Conservation (phyloP, 306 rosid species). For the Carpinus fangiana region DNA sequence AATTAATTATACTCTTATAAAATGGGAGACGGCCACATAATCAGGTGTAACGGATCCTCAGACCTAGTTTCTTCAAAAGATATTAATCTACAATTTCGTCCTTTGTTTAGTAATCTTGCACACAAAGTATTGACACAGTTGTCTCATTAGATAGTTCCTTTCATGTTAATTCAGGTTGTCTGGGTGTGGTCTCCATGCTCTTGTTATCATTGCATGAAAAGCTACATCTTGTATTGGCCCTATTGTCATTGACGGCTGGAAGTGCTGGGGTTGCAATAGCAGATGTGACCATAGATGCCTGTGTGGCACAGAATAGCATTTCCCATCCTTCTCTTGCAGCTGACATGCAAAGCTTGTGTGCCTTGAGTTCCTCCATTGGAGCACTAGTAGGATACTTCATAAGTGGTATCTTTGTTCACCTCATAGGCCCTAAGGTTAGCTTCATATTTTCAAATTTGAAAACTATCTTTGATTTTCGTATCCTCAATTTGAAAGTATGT, state of each 20-base stretch:
- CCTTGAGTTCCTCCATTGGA: conserved; percentile 81
- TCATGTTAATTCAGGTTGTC: conserved; percentile 47
- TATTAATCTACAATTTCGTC: neutral
- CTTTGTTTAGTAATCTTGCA: neutral
- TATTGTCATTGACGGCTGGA: conserved; percentile 66
- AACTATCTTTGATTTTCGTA: conserved; percentile 11
- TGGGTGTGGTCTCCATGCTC: conserved; percentile 71
- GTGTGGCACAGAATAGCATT: conserved; percentile 92
- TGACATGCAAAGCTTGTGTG: conserved; percentile 95
- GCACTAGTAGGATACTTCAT: conserved; percentile 79
- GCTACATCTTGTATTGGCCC: conserved; percentile 73
- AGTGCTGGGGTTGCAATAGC: conserved; percentile 91
- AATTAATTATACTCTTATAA: neutral
- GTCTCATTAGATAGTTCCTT: conserved; percentile 19
- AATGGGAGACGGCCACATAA: neutral
- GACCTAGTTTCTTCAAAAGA: neutral
- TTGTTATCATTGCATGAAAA: conserved; percentile 58
- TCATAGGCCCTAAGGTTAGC: conserved; percentile 83
- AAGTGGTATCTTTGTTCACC: conserved; percentile 86
- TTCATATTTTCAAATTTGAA: conserved; percentile 14
- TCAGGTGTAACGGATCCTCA: neutral
- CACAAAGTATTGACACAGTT: conserved; percentile 5
- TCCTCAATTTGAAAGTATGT: neutral
- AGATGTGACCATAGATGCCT: conserved; percentile 96
- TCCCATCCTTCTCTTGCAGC: conserved; percentile 74